A percentile compares a stretch with the other conserved stretches of the same genome.
These are phyloP conservation scores for Kondoa malvinella DNA, from an alignment of 768 basidiomycete species.

Conservation along the genomic window DNA sequence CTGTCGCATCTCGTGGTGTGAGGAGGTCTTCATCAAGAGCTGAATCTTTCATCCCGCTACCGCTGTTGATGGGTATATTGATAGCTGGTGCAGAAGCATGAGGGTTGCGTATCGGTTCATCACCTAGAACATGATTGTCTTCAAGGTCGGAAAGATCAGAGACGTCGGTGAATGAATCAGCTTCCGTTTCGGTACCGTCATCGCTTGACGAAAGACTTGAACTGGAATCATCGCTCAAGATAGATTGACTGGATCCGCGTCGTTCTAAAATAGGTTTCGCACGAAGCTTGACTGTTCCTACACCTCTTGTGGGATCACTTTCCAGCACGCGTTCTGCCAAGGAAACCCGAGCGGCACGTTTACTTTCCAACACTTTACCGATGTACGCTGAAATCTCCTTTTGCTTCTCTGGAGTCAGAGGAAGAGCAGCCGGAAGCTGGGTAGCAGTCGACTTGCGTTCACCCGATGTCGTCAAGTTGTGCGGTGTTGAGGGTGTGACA, in stretches of 20 bases:
- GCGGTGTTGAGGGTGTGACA: constrained; percentile 25
- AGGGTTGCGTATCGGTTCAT: neutral
- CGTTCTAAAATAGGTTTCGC: neutral
- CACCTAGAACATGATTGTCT: neutral
- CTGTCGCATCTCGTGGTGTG: too few relatives aligned
- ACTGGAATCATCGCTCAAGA: neutral
- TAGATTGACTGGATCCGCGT: neutral
- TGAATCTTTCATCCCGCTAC: neutral
- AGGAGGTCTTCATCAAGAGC: neutral
- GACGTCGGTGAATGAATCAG: constrained; percentile 1
- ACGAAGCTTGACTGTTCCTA: neutral
- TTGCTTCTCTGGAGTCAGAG: constrained; percentile 33
- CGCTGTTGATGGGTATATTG: neutral
- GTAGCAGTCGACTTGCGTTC: constrained; percentile 15
- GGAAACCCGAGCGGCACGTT: constrained; percentile 27
- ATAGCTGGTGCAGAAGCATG: neutral
- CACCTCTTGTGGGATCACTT: neutral
- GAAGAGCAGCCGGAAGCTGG: neutral
- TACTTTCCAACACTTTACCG: constrained; percentile 21
- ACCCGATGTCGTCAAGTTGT: neutral
- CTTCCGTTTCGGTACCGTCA: neutral
- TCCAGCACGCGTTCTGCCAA: constrained; percentile 26
- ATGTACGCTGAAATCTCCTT: constrained; percentile 38
- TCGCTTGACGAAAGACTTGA: neutral
- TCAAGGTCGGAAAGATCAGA: neutral